Evolutionary conservation across 108 stramenopile genomes (phyloP), one percentile per base, ranked within the genome.

Genomic region (Conticribra weissflogii): DNA sequence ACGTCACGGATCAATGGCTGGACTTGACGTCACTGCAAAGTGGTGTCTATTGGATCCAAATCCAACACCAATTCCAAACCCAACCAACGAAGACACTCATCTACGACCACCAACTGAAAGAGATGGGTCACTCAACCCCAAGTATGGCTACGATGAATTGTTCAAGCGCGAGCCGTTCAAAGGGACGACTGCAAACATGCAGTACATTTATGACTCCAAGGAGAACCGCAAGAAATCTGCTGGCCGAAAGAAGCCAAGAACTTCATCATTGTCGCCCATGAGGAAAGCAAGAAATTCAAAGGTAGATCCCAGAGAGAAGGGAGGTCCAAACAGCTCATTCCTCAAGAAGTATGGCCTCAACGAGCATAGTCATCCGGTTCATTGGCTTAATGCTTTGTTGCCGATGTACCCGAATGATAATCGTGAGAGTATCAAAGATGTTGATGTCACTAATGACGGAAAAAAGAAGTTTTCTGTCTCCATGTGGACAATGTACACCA

Each of bases 341-440:
- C 66, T 67, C 54, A 67, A 25, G 54, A 28, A 33, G 25, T 56
- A 67, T 45, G 66, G 66, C n/a, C 66, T 67, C 19, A 30, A 67
- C 30, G 58, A 32, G 63, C 63, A 64, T 36, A 2, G 47, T 49
- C 49, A 24, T 21, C 50, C 51, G n/a, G 46, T 53, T 36, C 51
- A 65, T 65, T 65, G 64, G 64, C 54, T 65, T 32, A 65, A 29
- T 55, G 51, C 64, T 32, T 65, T 65, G 51, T 23, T 65, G 50
- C 51, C 64, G 29, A 19, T 65, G 31, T 54, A 50, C 22, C 51
- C 64, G 27, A 53, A 65, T 1, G 64, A 29, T 18, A 65, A 65
- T 44, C 30, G 52, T 17, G 64, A 65, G 50, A 24, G 25, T 53
- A 21, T 44, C 0, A 24, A 22, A 23, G n/a, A 48, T 18, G 64